phyloP scores from a whole-genome alignment of 2,329 filamentous ascomycete species.

The Aspergillus eucalypticola region DNA sequence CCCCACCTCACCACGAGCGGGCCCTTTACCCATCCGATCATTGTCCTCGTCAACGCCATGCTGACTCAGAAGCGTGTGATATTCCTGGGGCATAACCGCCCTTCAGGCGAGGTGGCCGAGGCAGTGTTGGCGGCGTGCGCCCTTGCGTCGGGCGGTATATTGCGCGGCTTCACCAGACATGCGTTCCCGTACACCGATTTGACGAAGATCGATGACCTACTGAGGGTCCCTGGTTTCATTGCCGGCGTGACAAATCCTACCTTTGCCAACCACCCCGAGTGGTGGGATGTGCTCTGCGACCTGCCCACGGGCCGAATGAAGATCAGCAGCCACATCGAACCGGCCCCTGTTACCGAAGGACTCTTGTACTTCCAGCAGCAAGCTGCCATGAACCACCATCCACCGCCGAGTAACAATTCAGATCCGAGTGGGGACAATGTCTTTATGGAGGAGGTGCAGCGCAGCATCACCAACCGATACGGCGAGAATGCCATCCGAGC shows the following conservation, averaged over 20 bases:
- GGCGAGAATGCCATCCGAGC: conserved; percentile 87
- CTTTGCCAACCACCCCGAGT: conserved; percentile 91
- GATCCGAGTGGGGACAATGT: conserved; percentile 83
- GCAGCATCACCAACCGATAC: conserved; percentile 80
- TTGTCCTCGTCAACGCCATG: conserved; percentile 90
- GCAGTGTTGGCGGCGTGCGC: conserved; percentile 97
- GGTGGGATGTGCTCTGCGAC: conserved; percentile 98
- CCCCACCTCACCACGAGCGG: conserved; percentile 93
- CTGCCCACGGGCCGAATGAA: conserved; percentile 89
- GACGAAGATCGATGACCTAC: conserved; percentile 93
- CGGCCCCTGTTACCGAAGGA: conserved; percentile 78
- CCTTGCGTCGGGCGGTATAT: conserved; percentile 84
- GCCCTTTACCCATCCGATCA: conserved; percentile 85
- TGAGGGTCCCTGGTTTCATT: conserved; percentile 96
- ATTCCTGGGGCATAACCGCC: conserved; percentile 91
- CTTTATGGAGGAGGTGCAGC: conserved; percentile 84
- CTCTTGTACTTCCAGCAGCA: conserved; percentile 85
- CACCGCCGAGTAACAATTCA: conserved; percentile 30
- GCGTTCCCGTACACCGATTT: conserved; percentile 98
- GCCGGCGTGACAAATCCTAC: conserved; percentile 97
- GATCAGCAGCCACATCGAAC: conserved; percentile 85
- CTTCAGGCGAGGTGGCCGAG: conserved; percentile 93
- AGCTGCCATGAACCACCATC: conserved; percentile 28
- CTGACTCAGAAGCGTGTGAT: conserved; percentile 95
- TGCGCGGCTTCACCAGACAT: conserved; percentile 91